Evolutionary conservation across 306 rosid genomes (phyloP), one percentile per base, ranked within the genome.

Genomic region (apple (Malus domestica)): DNA sequence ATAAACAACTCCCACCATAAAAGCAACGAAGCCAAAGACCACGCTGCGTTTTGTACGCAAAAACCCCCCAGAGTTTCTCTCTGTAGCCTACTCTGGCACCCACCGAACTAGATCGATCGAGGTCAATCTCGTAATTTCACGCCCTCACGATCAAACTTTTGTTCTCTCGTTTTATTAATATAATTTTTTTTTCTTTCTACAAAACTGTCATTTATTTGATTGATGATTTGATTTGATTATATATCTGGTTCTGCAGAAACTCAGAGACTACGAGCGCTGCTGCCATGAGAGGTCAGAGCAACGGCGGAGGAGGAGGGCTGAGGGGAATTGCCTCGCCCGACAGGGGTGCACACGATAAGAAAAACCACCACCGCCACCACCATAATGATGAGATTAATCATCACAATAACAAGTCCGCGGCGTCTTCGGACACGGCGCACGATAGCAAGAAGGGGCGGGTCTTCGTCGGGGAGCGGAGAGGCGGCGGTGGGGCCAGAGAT

Each of bases 401-500:
- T 30, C 74, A 85, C 42, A 83, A 86, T 67, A 86, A 87, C 83
- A 90, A 86, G 75, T 84, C 96, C 3, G 97, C 86, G 1, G 97
- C 88, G 8, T 89, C 98, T 6, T 89, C 98, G 74, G 98, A 91
- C 70, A 91, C 92, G 22, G 98, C 98, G 76, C 93, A 88, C 82
- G 97, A 93, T 84, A 88, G 98, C 91, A 93, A 91, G 80, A 93
- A 91, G 79, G 79, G 96, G 95, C 20, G 62, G 95, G n/a, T 91
- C 98, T 2, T 85, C 98, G 0, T 93, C 98, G 10, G 97, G 97
- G 1, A 91, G 95, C 67, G 96, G 97, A 14, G 98, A 89, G 12
- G 93, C 82, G 6, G 88, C 85, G 29, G 91, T 78, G 22, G 85
- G 83, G 3, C 87, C 88, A 8, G 85, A 85, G 51, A 78, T 85